Evolutionary conservation across 306 rosid genomes (phyloP).

Genomic region (Coriaria nepalensis): DNA sequence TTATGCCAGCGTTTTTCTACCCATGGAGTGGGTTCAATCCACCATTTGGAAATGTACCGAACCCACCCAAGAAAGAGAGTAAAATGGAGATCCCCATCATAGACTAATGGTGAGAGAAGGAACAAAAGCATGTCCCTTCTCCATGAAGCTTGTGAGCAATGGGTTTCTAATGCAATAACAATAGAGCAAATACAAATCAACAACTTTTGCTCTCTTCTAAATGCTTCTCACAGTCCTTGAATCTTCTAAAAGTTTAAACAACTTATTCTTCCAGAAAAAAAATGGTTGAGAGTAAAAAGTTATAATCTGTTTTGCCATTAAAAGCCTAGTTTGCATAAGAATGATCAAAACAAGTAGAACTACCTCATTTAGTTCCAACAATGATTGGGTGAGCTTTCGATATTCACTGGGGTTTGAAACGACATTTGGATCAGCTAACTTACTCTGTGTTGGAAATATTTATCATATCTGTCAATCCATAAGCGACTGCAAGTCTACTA

Average conservation of each 20-base stretch:
- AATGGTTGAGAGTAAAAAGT: neutral
- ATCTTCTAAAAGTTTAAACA: conserved; percentile 50
- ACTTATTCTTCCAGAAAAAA: conserved; percentile 36
- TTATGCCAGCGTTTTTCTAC: no score
- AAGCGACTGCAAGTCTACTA: no score
- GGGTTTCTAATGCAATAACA: conserved; percentile 37
- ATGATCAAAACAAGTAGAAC: conserved; percentile 3
- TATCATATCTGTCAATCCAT: no score
- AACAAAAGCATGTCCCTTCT: conserved; percentile 42
- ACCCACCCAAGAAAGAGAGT: no score
- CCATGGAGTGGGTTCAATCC: no score
- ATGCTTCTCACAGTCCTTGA: conserved; percentile 70
- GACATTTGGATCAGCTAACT: conserved; percentile 83
- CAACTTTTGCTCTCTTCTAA: conserved; percentile 82
- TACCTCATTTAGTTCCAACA: conserved; percentile 82
- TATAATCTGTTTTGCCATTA: no score
- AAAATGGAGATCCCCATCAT: conserved; percentile 61
- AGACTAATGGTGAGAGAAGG: conserved; percentile 52
- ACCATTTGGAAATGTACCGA: no score
- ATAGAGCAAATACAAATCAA: conserved; percentile 2
- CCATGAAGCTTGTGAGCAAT: conserved; percentile 62
- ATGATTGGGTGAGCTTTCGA: conserved; percentile 89
- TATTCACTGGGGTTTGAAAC: conserved; percentile 76
- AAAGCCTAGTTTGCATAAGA: no score
- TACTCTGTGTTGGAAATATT: conserved; percentile 71